phyloP scores from a whole-genome alignment of 2,329 filamentous ascomycete genomes.

The Thermomyces lanuginosus region DNA sequence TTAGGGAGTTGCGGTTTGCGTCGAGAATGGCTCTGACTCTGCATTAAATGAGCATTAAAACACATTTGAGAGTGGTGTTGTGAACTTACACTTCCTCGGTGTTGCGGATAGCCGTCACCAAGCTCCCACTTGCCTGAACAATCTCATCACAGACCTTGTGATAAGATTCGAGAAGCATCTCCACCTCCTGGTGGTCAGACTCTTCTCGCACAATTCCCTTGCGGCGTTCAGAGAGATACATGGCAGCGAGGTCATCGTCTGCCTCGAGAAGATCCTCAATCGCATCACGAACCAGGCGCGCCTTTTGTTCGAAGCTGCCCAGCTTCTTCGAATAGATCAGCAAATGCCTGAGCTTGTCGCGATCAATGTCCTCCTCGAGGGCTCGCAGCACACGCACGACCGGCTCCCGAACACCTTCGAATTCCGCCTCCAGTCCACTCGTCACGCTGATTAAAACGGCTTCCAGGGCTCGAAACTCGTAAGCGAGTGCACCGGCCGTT shows the following conservation, averaged over 20 bases:
- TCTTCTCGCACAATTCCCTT: conserved; percentile 56
- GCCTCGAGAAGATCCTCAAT: conserved; percentile 92
- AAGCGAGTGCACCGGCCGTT: conserved; percentile 52
- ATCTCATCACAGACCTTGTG: conserved; percentile 97
- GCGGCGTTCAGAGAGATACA: conserved; percentile 88
- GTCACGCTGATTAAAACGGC: conserved; percentile 90
- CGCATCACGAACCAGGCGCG: conserved; percentile 79
- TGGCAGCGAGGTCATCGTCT: conserved; percentile 81
- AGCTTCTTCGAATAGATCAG: conserved; percentile 91
- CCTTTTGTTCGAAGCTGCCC: conserved; percentile 94
- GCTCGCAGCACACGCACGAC: conserved; percentile 78
- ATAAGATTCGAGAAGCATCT: conserved; percentile 92
- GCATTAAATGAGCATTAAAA: conserved; percentile 8
- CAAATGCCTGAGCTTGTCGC: conserved; percentile 78
- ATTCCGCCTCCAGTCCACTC: conserved; percentile 78
- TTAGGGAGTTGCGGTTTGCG: conserved; percentile 92
- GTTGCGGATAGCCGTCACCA: conserved; percentile 89
- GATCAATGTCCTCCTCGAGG: conserved; percentile 89
- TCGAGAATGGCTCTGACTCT: conserved; percentile 94
- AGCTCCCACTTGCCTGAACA: conserved; percentile 80
- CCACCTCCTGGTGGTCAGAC: conserved; percentile 87
- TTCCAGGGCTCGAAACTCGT: conserved; percentile 92
- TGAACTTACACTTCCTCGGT: conserved; percentile 83
- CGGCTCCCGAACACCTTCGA: conserved; percentile 81
- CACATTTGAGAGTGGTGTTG: background rate